phyloP scores from a whole-genome alignment of 2,329 filamentous ascomycete species.

The Sphaerulina vaccinii region DNA sequence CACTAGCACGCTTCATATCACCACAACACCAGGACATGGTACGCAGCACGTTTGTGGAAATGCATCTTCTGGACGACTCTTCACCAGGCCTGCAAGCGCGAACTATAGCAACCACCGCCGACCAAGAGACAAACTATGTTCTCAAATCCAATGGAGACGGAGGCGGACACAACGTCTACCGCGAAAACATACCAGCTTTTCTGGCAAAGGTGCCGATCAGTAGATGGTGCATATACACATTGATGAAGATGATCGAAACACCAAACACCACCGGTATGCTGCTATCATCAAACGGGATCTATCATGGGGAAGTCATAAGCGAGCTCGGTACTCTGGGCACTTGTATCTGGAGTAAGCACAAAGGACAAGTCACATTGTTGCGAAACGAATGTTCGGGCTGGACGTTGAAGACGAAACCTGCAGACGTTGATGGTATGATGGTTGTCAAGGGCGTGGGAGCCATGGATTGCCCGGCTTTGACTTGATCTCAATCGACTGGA shows the following conservation, averaged over 20 bases:
- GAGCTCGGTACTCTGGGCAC: constrained; percentile 46
- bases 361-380: constrained; percentile 32
- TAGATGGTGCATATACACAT: constrained; percentile 39
- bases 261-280: constrained; percentile 40
- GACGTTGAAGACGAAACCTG: constrained; percentile 48
- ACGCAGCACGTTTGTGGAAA: constrained; percentile 40
- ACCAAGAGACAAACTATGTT: constrained; percentile 35
- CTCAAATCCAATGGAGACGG: constrained; percentile 49
- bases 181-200: constrained; percentile 40
- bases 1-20: constrained; percentile 34
- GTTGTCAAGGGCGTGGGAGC: constrained; percentile 50
- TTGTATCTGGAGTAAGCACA: constrained; percentile 39
- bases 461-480: constrained; percentile 43
- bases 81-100: constrained; percentile 32
- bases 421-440: constrained; percentile 46
- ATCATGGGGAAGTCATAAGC: constrained; percentile 42
- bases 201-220: constrained; percentile 31
- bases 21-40: constrained; percentile 21
- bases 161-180: constrained; percentile 46
- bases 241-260: constrained; percentile 43
- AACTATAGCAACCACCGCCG: constrained; percentile 28
- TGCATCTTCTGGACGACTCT: constrained; percentile 40
- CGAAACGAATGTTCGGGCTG: constrained; percentile 40
- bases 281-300: constrained; percentile 34
- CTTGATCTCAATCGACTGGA: neutral